Base-by-base conservation (phyloP, 352 stramenopile species). In the Globisporangium radiosum region DNA sequence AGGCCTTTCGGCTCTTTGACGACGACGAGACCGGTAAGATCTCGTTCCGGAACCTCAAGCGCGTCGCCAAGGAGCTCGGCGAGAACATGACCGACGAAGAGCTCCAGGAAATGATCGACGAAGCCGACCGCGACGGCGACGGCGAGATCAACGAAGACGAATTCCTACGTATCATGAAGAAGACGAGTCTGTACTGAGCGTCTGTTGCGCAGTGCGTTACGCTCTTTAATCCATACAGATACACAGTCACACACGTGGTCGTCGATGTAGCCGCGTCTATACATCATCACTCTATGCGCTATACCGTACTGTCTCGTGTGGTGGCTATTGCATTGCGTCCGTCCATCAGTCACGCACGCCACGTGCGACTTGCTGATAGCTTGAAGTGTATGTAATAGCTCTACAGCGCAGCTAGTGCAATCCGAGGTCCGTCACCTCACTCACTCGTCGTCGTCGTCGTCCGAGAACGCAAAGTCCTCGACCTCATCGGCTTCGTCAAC, bases 21-120 rank as follows among this genome's bases (percentile, higher is more conserved):
- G 95, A 98, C 70, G 93, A 99, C 63, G 81, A 98, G 70, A 98
- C 95, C 4, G 95, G 96, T 49, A 97, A 98, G 63, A 99, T 99
- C 72, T 97, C 92, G 14, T 91, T 98, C 61, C 80, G 90, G 58
- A 98, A 99, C 76, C 81, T 99, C 59, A 98, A 98, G 75, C 85
- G 95, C 47, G 96, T 99, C 45, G 95, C 95, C 6, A 98, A 98
- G 64, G 96, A 98, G 68, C 78, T 99, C 5, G 96, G 96, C 38
- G 95, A 99, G 78, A 98, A 94, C 62, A 98, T 98, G 92, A 97
- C 87, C 54, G 95, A 99, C 76, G 94, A 97, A 53, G 96, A 99
- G 71, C 76, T 99, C 47, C 83, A 98, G 63, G 96, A 99, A 69
- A 99, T 99, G 96, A 99, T 99, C 69, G 95, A 99, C 66, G 82